Evolutionary conservation across 1,284 basidiomycete genomes (phyloP), one percentile per base, ranked within the genome.

Genomic region (Cryptococcus sp.): DNA sequence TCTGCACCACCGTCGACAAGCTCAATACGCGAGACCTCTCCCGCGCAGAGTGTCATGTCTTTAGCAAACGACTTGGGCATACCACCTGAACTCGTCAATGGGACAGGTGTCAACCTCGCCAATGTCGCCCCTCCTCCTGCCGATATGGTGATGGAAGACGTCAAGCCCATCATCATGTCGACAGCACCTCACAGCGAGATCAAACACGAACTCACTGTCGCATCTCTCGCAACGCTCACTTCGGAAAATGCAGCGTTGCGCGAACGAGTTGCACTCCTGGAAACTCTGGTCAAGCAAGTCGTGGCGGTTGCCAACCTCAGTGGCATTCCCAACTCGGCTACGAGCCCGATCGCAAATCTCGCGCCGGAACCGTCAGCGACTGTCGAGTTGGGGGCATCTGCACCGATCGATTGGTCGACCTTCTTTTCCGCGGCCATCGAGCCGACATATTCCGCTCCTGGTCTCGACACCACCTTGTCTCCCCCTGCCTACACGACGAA

Each of bases 261-360:
- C 38, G 68, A 73, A 62, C 69, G 75, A 27, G 65, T 76, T 11
- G 50, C 52, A 19, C 60, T 72, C 31, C 66, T 77, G n/a, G 74
- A 76, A 59, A 68, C 67, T 58, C 68, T 77, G 20, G 71, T 76
- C 57, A 74, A 76, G 60, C 73, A 77, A 52, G 70, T 73, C 27
- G 69, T 72, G 15, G 70, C 71, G 11, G 61, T 72, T 31, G 72
- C 73, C 41, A 67, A 66, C 47, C 59, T 70, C 20, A 60, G 61
- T 40, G 58, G 56, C 35, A 31, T 25, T 41, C 19, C 51, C 53
- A 20, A 38, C 54, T 38, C 51, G 44, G 20, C 50, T 45, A 17
- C 20, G 23, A 5, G 17, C 22, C 38, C 23, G 47, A 17, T n/a
- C 54, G 15, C 53, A 15, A 50, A 49, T 23, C 45, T 25, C 19